Conservation (phyloP, 169 alveolate species). For the Plasmodium gallinaceum region DNA sequence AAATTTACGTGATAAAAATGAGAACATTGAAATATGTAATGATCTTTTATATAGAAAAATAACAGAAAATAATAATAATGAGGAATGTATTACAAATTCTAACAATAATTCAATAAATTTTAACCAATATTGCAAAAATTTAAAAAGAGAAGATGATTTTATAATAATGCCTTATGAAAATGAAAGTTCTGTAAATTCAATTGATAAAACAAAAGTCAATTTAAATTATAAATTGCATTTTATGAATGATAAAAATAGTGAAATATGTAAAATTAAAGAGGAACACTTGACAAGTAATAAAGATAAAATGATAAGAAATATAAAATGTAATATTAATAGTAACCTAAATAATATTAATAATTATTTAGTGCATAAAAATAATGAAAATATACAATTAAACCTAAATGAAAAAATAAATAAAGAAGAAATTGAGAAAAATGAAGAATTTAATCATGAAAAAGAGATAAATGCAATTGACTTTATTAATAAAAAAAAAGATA, state of each 20-base stretch:
- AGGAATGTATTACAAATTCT: slow-evolving; percentile 9
- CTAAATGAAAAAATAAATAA: background rate
- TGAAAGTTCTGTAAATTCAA: background rate
- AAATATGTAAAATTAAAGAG: background rate
- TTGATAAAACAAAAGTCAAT: background rate
- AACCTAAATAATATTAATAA: slow-evolving; percentile 6
- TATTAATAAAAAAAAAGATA: background rate
- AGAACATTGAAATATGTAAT: background rate
- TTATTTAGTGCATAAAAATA: slow-evolving; percentile 5
- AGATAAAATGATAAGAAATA: background rate
- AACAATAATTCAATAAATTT: slow-evolving; percentile 19
- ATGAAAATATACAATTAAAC: slow-evolving; percentile 5
- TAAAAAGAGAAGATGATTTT: slow-evolving; percentile 20
- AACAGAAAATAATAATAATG: background rate
- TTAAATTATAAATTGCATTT: background rate
- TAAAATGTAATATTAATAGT: slow-evolving; percentile 10
- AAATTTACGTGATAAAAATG: too few relatives aligned
- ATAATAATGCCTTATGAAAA: background rate
- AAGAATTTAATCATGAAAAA: background rate
- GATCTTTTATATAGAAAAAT: background rate
- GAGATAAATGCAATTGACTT: background rate
- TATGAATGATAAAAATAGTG: slow-evolving; percentile 5
- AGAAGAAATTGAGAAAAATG: slow-evolving; percentile 1
- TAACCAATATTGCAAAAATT: slow-evolving; percentile 1
- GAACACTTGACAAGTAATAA: background rate